Base-by-base conservation (phyloP, 1,284 basidiomycete genomes). In the Ceratobasidium sp. region DNA sequence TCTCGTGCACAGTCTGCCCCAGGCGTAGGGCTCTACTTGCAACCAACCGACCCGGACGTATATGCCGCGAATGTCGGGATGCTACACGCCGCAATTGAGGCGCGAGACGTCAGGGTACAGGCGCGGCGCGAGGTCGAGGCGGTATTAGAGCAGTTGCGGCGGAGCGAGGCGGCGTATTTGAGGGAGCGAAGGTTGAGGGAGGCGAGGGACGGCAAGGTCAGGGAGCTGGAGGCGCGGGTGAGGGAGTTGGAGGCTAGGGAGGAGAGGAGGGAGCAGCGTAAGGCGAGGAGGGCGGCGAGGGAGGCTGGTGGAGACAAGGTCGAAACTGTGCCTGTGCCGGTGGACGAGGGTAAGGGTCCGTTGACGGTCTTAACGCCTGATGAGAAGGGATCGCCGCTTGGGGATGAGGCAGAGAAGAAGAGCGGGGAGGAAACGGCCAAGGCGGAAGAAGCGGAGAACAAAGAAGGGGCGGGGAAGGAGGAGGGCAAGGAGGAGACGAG, bases 31-130 rank as follows among this genome's bases (percentile, higher is more conserved):
- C 46, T 74, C 7, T 30, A 59, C 44, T 35, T 74, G 14, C 41
- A 48, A 16, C 35, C 70, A 33, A 74, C 70, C 14, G 70, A 74
- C 50, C 70, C 70, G 44, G 70, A 74, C 57, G 70, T 76, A 38
- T 76, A 76, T 20, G 62, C 62, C 1, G 73, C 73, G 35, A 76
- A 76, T 46, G 27, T 67, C 12, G 73, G 73, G 16, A 76, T 76
- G 64, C 38, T 76, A 35, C 33, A 41, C 33, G 73, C 50, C 20
- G 59, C 64, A 16, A 14, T 66, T 16, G 73, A 76, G 73, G 50
- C 14, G 3, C 62, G 73, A 4, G 64, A 62, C 20, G 30, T 46
- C 18, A 3, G 50, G 50, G 5, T n/a, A 30, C 48, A 64, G 30
- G 62, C n/a, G 18, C 48, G 41, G 52, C 18, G 64, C 14, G 62